Evolutionary conservation across 2,329 filamentous ascomycete genomes (phyloP).

Genomic region (Fusarium oligoseptatum): DNA sequence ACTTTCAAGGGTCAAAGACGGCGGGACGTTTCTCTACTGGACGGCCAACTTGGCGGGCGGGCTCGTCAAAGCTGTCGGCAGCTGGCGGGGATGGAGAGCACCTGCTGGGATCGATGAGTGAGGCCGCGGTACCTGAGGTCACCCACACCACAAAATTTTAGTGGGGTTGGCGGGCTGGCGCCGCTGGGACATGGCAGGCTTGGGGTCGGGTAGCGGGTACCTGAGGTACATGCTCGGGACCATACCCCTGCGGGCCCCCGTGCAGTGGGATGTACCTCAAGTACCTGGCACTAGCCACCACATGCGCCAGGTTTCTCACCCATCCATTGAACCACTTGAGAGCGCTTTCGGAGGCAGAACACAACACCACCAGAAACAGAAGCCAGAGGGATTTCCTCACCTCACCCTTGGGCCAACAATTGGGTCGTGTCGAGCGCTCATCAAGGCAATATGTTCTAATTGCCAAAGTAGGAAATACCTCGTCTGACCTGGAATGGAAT

Average conservation of each 20-base stretch:
- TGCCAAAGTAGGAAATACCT: conserved; percentile 14
- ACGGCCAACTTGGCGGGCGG: conserved; percentile 11
- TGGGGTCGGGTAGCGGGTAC: conserved; percentile 35
- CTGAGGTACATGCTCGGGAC: conserved; percentile 33
- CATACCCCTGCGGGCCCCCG: conserved; percentile 31
- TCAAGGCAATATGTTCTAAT: conserved; percentile 11
- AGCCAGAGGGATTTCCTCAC: background rate
- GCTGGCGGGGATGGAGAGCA: conserved; percentile 25
- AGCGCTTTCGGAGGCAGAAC: conserved; percentile 22
- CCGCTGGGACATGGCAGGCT: conserved; percentile 30
- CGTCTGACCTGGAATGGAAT: conserved; percentile 11
- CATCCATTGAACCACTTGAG: conserved; percentile 6
- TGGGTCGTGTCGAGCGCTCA: conserved; percentile 1
- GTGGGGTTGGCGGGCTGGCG: conserved; percentile 45
- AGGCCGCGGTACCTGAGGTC: conserved; percentile 32
- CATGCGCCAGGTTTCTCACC: conserved; percentile 32
- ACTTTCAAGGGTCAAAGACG: conserved; percentile 45
- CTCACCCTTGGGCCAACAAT: conserved; percentile 23
- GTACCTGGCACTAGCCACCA: conserved; percentile 38
- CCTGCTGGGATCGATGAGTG: conserved; percentile 7
- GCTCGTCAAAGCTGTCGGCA: conserved; percentile 15
- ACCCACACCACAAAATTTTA: conserved; percentile 42
- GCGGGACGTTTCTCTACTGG: conserved; percentile 34
- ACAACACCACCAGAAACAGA: background rate
- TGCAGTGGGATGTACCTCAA: conserved; percentile 21